Conservation (phyloP, 2,329 filamentous ascomycete genomes). For the Ceratocystis huliohia region DNA sequence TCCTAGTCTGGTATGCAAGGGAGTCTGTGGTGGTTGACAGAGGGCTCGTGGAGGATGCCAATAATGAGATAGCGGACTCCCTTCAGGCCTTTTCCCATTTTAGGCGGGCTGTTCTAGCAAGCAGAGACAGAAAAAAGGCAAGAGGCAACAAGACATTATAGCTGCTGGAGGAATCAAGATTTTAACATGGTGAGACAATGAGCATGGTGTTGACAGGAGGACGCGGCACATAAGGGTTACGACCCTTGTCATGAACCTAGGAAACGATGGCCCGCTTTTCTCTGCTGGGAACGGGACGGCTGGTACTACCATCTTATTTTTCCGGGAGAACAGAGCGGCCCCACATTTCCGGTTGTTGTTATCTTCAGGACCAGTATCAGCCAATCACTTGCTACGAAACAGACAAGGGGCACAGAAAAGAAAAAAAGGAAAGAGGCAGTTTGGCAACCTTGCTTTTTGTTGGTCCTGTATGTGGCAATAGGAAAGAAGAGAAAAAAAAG, state of each 20-base stretch:
- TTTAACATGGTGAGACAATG: too few species aligned
- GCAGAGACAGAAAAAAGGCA: background rate
- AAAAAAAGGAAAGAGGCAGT: background rate
- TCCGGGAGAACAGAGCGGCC: constrained; percentile 2
- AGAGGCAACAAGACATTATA: too few species aligned
- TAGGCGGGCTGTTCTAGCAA: background rate
- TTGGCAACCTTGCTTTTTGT: background rate
- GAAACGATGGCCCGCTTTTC: too few species aligned
- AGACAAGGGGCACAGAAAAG: background rate
- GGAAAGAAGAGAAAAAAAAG: background rate
- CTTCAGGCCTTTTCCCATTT: background rate
- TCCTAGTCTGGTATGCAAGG: constrained; percentile 1
- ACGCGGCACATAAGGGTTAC: background rate
- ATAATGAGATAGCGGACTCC: background rate
- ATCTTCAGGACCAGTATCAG: background rate
- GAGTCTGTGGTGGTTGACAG: background rate
- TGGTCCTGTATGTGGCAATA: background rate
- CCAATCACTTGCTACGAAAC: background rate
- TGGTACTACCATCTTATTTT: background rate
- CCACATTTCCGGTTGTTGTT: background rate
- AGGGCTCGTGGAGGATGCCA: background rate
- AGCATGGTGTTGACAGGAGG: too few species aligned
- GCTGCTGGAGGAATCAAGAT: too few species aligned
- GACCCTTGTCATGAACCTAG: too few species aligned
- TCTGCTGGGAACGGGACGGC: too few species aligned